Evolutionary conservation across 1,139 yeast species (phyloP).

Genomic region (Suhomyces terraborum): DNA sequence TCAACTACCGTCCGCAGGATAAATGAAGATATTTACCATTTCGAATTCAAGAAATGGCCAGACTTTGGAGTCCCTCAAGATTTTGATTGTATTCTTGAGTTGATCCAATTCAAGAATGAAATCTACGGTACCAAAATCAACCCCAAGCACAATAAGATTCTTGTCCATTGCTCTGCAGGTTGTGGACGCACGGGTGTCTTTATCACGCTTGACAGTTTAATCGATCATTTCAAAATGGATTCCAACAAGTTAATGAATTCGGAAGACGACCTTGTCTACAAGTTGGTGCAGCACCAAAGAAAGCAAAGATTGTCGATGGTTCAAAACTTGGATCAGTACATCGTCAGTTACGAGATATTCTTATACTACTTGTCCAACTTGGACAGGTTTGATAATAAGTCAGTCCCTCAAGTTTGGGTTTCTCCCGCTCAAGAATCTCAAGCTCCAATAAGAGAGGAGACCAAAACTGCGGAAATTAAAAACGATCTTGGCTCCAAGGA

Average conservation of each 20-base stretch:
- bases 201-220: constrained; percentile 22
- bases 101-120: constrained; percentile 52
- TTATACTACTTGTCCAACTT: constrained; percentile 28
- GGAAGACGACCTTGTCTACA: constrained; percentile 29
- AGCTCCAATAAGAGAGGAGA: constrained; percentile 5
- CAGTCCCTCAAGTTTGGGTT: neutral
- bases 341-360: constrained; percentile 45
- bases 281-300: constrained; percentile 43
- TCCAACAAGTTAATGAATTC: constrained; percentile 10
- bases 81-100: constrained; percentile 52
- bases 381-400: constrained; percentile 7
- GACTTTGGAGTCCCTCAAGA: constrained; percentile 72
- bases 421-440: neutral
- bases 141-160: constrained; percentile 20
- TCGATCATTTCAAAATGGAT: constrained; percentile 15
- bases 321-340: constrained; percentile 47
- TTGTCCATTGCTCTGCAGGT: constrained; percentile 31
- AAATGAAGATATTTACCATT: constrained; percentile 49
- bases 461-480: constrained; percentile 9
- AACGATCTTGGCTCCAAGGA: constrained; percentile 4
- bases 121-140: constrained; percentile 27
- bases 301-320: constrained; percentile 50
- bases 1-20: constrained; percentile 26
- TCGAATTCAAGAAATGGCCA: constrained; percentile 79
- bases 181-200: constrained; percentile 24